Base-by-base conservation (phyloP, 2,329 filamentous ascomycete genomes). In the Aspergillus phoenicis region DNA sequence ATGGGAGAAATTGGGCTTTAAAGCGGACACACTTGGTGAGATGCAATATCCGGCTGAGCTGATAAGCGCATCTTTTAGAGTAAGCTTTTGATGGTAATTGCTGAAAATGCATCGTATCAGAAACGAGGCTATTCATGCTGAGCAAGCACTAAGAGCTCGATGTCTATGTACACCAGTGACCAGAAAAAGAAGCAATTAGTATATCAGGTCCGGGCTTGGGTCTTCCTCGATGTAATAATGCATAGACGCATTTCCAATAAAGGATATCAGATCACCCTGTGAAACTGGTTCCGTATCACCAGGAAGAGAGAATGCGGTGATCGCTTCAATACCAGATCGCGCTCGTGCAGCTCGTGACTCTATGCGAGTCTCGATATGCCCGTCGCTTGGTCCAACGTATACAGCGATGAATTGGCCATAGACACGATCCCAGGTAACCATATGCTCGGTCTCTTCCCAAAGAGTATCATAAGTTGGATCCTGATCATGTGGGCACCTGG, bases 381-480 rank as follows among this genome's bases (percentile, higher is more conserved):
- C 43, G 22, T 59, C 57, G 41, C 57, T 59, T 58, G 68, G 65
- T 41, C 73, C 74, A 38, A 72, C 64, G 64, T 68, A 75, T 5
- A 78, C 53, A 26, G 71, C 61, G 26, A 76, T 55, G 57, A 76
- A 67, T 43, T 67, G 65, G 13, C 69, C 66, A 41, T 62, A 64
- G 55, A 64, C 63, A 36, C 76, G 72, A 60, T 78, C 75, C 71
- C 72, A 77, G 28, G 69, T 68, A 52, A 78, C 68, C 24, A 78
- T 71, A 58, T 78, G 72, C 5, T 74, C 76, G 1, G 75, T 74
- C 39, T 67, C 61, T 45, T 65, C 62, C 73, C 74, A 78, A n/a
- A 59, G 53, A 53, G 39, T 57, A 7, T 62, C 20, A 13, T 51
- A n/a, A 26, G 43, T 47, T n/a, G 30, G 49, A 17, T 15, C 11